Evolutionary conservation across 768 basidiomycete genomes (phyloP).

Genomic region (Podaxis sp.): DNA sequence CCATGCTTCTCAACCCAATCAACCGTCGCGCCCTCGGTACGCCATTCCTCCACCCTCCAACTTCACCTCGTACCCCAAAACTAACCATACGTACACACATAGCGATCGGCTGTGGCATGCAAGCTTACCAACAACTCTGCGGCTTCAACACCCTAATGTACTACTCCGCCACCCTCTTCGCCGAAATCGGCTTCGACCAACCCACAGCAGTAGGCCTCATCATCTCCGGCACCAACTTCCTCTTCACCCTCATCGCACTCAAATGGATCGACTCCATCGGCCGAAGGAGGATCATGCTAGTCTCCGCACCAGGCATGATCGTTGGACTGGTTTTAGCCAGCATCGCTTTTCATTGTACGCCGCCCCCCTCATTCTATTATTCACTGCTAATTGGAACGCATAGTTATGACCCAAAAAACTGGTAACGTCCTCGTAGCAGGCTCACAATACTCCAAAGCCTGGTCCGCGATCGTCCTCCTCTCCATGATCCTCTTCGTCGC

Average conservation of each 20-base stretch:
- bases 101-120: constrained; percentile 80
- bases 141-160: constrained; percentile 84
- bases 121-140: constrained; percentile 81
- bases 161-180: constrained; percentile 77
- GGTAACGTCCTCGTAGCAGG: constrained; percentile 61
- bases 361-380: not conserved
- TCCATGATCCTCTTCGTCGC: constrained; percentile 86
- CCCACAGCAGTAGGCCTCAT: constrained; percentile 81
- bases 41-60: constrained; percentile 22
- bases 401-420: constrained; percentile 63
- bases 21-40: constrained; percentile 72
- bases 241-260: constrained; percentile 75
- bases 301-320: constrained; percentile 73
- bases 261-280: constrained; percentile 75
- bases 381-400: not conserved
- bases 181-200: constrained; percentile 78
- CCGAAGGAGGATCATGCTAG: constrained; percentile 67
- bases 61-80: not conserved
- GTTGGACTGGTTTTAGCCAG: constrained; percentile 62
- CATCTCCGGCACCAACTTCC: constrained; percentile 75
- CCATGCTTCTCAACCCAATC: constrained; percentile 53
- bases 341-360: constrained; percentile 66
- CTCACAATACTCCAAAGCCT: constrained; percentile 54
- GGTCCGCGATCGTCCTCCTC: constrained; percentile 69
- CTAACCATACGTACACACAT: not conserved